Evolutionary conservation across 108 stramenopile species (phyloP).

Genomic region (Aureococcus anophagefferens): DNA sequence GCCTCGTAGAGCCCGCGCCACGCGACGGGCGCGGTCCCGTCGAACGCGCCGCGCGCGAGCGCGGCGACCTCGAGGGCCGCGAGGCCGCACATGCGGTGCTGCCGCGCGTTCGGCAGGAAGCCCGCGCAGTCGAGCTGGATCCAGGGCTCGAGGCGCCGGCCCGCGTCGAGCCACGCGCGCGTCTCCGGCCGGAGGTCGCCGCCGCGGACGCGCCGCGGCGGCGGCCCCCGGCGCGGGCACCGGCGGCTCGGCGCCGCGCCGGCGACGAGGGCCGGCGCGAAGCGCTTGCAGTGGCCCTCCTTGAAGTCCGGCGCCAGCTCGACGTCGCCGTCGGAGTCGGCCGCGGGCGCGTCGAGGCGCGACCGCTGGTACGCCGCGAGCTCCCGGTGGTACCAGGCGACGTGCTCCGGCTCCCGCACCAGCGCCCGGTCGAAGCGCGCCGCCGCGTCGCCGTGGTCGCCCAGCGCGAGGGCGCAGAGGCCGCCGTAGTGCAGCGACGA

Average conservation of each 20-base stretch:
- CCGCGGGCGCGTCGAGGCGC: constrained; percentile 14
- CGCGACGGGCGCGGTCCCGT: constrained; percentile 5
- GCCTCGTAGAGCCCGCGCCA: constrained; percentile 29
- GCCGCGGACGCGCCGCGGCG: not conserved
- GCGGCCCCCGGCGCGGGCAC: not conserved
- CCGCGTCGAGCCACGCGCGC: constrained; percentile 8
- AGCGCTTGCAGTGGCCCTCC: constrained; percentile 34
- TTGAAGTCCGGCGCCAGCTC: constrained; percentile 23
- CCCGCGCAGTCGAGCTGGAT: constrained; percentile 25
- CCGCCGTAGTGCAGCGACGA: constrained; percentile 15
- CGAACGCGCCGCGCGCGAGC: constrained; percentile 10
- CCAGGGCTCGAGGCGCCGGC: constrained; percentile 1
- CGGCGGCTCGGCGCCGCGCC: not conserved
- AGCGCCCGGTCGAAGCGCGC: constrained; percentile 16
- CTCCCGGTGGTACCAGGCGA: constrained; percentile 27
- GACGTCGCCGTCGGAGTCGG: constrained; percentile 13
- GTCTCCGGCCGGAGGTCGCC: not conserved
- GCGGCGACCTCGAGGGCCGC: constrained; percentile 23
- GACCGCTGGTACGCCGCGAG: constrained; percentile 18
- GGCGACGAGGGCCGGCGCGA: constrained; percentile 17
- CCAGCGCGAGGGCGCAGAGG: constrained; percentile 21
- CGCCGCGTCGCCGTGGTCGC: constrained; percentile 11
- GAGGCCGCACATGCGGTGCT: constrained; percentile 34
- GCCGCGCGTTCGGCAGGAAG: constrained; percentile 25
- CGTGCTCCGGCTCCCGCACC: constrained; percentile 21